These are phyloP conservation scores for Penicillium janthinellum DNA, from an alignment of 2,329 filamentous ascomycete species.

Conservation along the genomic window DNA sequence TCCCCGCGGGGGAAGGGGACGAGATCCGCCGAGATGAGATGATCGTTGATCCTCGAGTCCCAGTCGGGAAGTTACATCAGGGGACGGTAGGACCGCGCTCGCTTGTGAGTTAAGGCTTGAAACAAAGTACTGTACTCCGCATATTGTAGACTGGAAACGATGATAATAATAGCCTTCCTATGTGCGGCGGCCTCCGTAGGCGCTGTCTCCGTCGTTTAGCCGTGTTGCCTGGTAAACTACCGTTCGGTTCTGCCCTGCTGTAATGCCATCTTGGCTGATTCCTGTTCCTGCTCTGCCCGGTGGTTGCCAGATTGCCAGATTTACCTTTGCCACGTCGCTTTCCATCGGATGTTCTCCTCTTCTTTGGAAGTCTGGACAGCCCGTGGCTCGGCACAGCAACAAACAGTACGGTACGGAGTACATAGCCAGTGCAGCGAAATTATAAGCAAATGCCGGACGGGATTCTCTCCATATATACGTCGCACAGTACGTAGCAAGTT, in stretches of 20 bases:
- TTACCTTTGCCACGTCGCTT: not conserved
- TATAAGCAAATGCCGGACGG: not conserved
- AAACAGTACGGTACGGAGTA: no score
- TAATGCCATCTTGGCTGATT: not conserved
- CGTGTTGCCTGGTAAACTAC: not conserved
- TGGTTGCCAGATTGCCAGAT: not conserved
- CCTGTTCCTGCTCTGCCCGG: constrained; percentile 1
- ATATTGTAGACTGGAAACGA: not conserved
- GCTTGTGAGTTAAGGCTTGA: not conserved
- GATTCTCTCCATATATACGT: not conserved
- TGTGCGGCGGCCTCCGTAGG: not conserved
- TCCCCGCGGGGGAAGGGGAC: constrained; percentile 30
- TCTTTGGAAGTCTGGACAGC: not conserved
- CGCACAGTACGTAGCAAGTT: not conserved
- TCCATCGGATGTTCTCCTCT: not conserved
- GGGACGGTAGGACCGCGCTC: not conserved
- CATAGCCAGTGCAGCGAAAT: not conserved
- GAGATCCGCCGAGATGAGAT: constrained; percentile 16
- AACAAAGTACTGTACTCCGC: no score
- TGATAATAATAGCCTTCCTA: not conserved
- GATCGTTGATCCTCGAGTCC: constrained; percentile 11
- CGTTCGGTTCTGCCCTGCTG: not conserved
- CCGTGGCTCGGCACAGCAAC: not conserved
- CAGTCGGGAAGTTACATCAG: constrained; percentile 23
- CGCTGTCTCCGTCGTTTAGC: not conserved